Evolutionary conservation across 2,329 filamentous ascomycete species (phyloP), one percentile per base, ranked within the genome.

Genomic region (Venturiaceae sp.): DNA sequence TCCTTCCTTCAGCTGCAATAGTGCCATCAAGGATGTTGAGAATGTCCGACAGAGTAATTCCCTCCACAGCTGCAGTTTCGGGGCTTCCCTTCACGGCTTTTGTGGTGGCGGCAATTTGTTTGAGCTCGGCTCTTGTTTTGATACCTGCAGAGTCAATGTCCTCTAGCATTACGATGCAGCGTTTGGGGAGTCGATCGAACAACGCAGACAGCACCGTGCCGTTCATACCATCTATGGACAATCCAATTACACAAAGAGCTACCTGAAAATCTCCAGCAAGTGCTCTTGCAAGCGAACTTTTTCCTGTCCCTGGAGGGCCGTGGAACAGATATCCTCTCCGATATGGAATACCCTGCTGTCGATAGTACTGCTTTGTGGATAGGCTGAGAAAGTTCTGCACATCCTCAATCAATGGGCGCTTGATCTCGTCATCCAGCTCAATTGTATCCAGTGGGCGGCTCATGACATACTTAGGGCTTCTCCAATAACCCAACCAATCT

Each of bases 271-370:
- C 70, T 1, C 75, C 75, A 6, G 76, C 76, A 1, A 78, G 64
- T 0, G 76, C 74, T 58, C 71, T 73, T n/a, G 64, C 67, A 41
- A 73, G 88, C 88, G 13, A 65, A 1, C 83, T 87, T 71, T 92
- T 94, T 16, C 89, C 88, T 0, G 88, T 92, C 0, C 89, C 88
- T 0, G 88, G 88, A 0, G 89, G 89, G 0, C 90, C 90, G 63
- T 92, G 78, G n/a, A 28, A 44, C 3, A 95, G 80, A 66, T 94
- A 95, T 0, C 90, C 91, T 4, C 90, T 80, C 14, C 90, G 82
- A 68, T 95, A 95, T 0, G 91, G 90, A 33, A 95, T 92, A 0
- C 90, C 90, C 5, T 90, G 81, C 63, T 89, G 87, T 0, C 85
- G 79, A 68, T 96, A 95, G 89, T 90, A 95, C 19, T 84, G 77